A percentile compares a stretch with the other conserved stretches of the same genome.
These are phyloP conservation scores for Schizothecium vesticola DNA, from an alignment of 495 filamentous ascomycete genomes.

Conservation along the genomic window DNA sequence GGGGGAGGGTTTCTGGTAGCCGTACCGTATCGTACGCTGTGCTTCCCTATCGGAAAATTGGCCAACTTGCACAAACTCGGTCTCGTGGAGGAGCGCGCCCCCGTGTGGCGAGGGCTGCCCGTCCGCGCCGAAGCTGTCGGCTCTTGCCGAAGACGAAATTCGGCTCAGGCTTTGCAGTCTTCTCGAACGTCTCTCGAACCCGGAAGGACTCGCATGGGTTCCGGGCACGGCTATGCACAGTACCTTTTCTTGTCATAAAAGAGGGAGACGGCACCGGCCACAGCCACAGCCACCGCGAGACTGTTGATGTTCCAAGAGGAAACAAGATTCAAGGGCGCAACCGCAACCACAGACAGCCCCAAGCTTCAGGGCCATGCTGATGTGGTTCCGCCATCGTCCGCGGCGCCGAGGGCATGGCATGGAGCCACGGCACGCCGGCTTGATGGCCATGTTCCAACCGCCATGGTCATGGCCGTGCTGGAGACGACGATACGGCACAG, in stretches of 20 bases:
- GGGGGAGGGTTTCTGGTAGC: background rate
- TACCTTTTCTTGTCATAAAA: conserved; percentile 19
- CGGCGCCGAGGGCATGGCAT: background rate
- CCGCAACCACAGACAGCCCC: background rate
- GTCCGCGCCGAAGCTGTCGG: conserved; percentile 25
- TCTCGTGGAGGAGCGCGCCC: conserved; percentile 32
- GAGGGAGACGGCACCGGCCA: background rate
- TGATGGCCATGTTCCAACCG: background rate
- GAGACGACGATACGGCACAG: background rate
- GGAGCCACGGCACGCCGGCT: background rate
- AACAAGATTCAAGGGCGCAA: background rate
- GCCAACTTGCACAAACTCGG: conserved; percentile 29
- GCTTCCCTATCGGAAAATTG: conserved; percentile 28
- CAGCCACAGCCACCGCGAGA: conserved; percentile 3
- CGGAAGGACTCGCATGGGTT: conserved; percentile 14
- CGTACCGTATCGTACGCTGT: conserved; percentile 13
- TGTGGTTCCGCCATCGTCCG: background rate
- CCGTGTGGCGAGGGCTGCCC: conserved; percentile 34
- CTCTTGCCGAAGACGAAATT: conserved; percentile 4
- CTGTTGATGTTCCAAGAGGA: background rate
- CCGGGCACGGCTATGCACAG: conserved; percentile 34
- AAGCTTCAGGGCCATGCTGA: background rate
- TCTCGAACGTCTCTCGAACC: conserved; percentile 31
- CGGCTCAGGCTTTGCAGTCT: conserved; percentile 10
- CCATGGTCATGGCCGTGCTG: background rate